Evolutionary conservation across 768 basidiomycete genomes (phyloP).

Genomic region (Crassisporium funariophilum): DNA sequence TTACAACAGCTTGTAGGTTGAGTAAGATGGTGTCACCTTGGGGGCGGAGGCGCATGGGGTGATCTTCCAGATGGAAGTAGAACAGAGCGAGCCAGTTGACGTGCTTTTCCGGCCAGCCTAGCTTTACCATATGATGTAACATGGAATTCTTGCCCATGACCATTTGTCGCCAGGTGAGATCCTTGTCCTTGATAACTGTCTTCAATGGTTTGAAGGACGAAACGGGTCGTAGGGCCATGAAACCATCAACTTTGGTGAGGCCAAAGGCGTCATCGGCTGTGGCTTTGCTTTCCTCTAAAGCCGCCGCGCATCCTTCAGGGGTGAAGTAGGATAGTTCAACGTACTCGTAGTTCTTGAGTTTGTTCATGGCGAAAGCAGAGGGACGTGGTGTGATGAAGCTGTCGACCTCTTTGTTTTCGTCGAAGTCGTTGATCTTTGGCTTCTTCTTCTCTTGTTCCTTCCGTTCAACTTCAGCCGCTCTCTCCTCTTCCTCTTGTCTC

Average conservation of each 20-base stretch:
- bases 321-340: slow-evolving; percentile 8
- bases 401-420: neutral
- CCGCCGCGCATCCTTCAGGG: neutral
- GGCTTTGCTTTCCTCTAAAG: neutral
- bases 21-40: neutral
- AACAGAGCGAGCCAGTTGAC: neutral
- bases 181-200: neutral
- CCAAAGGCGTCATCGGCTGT: slow-evolving; percentile 3
- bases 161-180: neutral
- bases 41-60: slow-evolving; percentile 5
- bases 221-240: too few species aligned
- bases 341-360: slow-evolving; percentile 3
- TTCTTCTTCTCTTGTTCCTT: neutral
- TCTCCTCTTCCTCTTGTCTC: neutral
- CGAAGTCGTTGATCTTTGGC: neutral
- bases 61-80: slow-evolving; percentile 6
- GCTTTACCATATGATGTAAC: neutral
- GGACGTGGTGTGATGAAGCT: neutral
- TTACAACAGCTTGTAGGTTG: neutral
- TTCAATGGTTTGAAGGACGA: neutral
- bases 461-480: too few species aligned
- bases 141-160: neutral
- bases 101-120: neutral
- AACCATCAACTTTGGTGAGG: neutral
- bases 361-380: neutral